These are phyloP conservation scores for Metarhizium guizhouense DNA, from an alignment of 2,329 filamentous ascomycete species.

Conservation along the genomic window DNA sequence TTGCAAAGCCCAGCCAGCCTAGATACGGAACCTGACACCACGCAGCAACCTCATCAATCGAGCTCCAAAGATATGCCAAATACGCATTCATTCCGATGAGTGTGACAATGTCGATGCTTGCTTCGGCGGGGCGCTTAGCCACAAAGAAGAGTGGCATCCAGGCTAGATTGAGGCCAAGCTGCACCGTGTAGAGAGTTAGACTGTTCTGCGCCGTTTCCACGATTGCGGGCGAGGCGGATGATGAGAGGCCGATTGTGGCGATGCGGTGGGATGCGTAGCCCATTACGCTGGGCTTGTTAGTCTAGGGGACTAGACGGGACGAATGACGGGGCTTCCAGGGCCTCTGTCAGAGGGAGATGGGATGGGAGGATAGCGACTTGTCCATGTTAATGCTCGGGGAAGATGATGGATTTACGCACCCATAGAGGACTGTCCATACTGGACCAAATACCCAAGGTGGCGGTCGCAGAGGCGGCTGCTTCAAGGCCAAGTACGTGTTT, in stretches of 20 bases:
- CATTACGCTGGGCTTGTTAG: constrained; percentile 48
- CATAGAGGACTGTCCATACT: constrained; percentile 59
- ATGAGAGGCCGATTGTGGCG: constrained; percentile 49
- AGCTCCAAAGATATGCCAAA: constrained; percentile 66
- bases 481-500: constrained; percentile 54
- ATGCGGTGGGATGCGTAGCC: constrained; percentile 82
- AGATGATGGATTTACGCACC: constrained; percentile 20
- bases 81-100: constrained; percentile 66
- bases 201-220: constrained; percentile 48
- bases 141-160: constrained; percentile 95
- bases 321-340: neutral
- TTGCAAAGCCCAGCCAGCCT: constrained; percentile 79
- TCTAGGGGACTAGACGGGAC: neutral
- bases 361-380: too few relatives aligned
- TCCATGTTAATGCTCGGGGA: too few relatives aligned
- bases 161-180: constrained; percentile 73
- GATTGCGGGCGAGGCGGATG: constrained; percentile 36
- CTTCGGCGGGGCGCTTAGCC: constrained; percentile 62
- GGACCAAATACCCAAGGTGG: constrained; percentile 55
- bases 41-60: constrained; percentile 62
- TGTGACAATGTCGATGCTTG: constrained; percentile 65
- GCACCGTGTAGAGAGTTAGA: constrained; percentile 74
- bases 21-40: constrained; percentile 75
- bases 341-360: too few relatives aligned
- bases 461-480: constrained; percentile 57